A percentile compares a stretch with the other conserved stretches of the same genome.
Evolutionary conservation across 2,329 filamentous ascomycete species (phyloP).

Genomic region (Calonectria naviculata): DNA sequence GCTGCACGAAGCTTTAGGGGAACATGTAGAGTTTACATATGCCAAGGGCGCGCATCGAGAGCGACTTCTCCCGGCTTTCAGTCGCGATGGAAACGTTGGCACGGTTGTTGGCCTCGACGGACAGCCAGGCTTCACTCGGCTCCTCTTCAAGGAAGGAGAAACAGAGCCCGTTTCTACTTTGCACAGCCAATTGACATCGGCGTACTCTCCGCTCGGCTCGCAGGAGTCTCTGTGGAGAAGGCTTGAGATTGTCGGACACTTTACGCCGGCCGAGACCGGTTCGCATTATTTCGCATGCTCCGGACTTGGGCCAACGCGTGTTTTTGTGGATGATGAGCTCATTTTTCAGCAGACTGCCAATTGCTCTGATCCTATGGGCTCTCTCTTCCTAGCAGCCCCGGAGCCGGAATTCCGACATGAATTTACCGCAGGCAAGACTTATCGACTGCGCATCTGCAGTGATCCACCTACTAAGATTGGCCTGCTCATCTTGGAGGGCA

Average conservation of each 20-base stretch:
- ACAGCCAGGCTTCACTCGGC: slow-evolving; percentile 40
- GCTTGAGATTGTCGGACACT: slow-evolving; percentile 42
- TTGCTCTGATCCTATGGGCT: slow-evolving; percentile 44
- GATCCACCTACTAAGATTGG: slow-evolving; percentile 43
- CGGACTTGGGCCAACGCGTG: slow-evolving; percentile 39
- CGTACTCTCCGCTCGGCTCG: slow-evolving; percentile 37
- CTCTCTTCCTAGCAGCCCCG: slow-evolving; percentile 38
- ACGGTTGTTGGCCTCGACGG: slow-evolving; percentile 41
- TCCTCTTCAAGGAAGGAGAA: slow-evolving; percentile 36
- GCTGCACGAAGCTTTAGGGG: neutral
- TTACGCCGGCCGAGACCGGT: slow-evolving; percentile 37
- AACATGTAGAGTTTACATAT: neutral
- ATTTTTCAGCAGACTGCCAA: slow-evolving; percentile 41
- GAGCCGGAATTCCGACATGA: slow-evolving; percentile 39
- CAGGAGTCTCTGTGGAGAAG: slow-evolving; percentile 39
- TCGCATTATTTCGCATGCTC: slow-evolving; percentile 44
- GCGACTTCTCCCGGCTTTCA: neutral
- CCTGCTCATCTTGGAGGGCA: slow-evolving; percentile 42
- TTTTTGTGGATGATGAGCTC: slow-evolving; percentile 41
- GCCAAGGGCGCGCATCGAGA: neutral
- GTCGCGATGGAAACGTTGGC: slow-evolving; percentile 13
- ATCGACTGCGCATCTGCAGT: slow-evolving; percentile 41
- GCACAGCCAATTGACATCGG: slow-evolving; percentile 32
- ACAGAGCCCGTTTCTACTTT: slow-evolving; percentile 27
- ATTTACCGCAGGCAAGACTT: slow-evolving; percentile 31